These are phyloP conservation scores for Arabidopsis arenosa DNA, from an alignment of 345 rosid genomes.

Conservation along the genomic window DNA sequence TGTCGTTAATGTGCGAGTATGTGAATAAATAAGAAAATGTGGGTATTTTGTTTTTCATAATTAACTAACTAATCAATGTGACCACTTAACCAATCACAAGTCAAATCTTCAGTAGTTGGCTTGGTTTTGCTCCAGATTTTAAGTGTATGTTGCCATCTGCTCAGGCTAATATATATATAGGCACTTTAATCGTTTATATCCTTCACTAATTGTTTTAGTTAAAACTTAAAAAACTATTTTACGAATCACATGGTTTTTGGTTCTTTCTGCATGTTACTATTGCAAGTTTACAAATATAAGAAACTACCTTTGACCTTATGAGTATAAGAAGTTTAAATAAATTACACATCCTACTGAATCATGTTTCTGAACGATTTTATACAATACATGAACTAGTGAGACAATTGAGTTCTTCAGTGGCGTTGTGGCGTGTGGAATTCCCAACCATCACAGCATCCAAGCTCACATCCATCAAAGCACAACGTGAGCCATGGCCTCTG, in stretches of 20 bases:
- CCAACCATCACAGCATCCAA: constrained; percentile 77
- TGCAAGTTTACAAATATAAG: neutral
- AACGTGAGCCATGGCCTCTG: constrained; percentile 67
- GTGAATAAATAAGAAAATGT: neutral
- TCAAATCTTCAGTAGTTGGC: constrained; percentile 27
- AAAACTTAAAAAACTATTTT: neutral
- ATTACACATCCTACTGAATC: constrained; percentile 19
- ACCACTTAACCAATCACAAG: constrained; percentile 29
- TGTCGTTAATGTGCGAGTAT: constrained; percentile 29
- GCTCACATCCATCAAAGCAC: constrained; percentile 71
- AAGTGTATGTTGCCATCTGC: constrained; percentile 37
- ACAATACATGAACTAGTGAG: constrained; percentile 17
- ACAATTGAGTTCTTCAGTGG: constrained; percentile 19
- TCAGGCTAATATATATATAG: constrained; percentile 20
- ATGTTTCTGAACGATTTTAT: constrained; percentile 2
- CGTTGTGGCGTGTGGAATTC: constrained; percentile 52
- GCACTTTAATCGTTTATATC: constrained; percentile 1
- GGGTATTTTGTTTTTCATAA: constrained; percentile 5
- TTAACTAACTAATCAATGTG: constrained; percentile 29
- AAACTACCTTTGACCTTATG: neutral
- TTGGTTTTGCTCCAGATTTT: constrained; percentile 32
- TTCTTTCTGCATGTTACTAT: neutral
- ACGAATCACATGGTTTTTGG: neutral
- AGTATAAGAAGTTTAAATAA: neutral
- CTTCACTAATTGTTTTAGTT: neutral